Evolutionary conservation across 768 basidiomycete genomes (phyloP).

Genomic region (Rhizopogon rudus): DNA sequence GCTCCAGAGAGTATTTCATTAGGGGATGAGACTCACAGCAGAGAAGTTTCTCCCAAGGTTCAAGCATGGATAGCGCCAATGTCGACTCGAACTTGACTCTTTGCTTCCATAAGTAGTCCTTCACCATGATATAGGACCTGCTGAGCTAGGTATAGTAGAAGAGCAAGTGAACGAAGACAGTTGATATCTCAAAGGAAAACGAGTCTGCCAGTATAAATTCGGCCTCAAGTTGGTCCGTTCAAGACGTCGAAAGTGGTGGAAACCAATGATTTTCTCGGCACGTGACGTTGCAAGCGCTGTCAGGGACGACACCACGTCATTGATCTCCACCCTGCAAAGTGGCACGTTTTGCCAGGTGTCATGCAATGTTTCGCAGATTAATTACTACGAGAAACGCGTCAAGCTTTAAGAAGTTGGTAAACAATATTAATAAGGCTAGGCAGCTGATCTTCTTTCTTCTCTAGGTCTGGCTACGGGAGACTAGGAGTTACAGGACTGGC

Average conservation of each 20-base stretch:
- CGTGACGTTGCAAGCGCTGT: conserved; percentile 12
- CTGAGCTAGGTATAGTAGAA: not conserved
- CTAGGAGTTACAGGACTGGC: too few species aligned
- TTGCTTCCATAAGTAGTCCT: conserved; percentile 26
- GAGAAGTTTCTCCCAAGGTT: conserved; percentile 66
- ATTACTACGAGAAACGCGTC: too few species aligned
- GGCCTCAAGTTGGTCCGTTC: not conserved
- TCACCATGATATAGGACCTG: conserved; percentile 22
- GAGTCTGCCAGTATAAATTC: not conserved
- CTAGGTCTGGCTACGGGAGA: too few species aligned
- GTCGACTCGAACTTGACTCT: conserved; percentile 43
- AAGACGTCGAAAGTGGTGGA: conserved; percentile 1
- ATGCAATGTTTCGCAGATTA: too few species aligned
- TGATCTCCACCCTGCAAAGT: too few species aligned
- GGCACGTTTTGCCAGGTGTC: too few species aligned
- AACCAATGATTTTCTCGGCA: conserved; percentile 15
- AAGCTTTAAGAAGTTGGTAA: too few species aligned
- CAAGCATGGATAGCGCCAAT: conserved; percentile 56
- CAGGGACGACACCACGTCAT: not conserved
- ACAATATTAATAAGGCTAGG: too few species aligned
- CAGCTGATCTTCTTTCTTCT: too few species aligned
- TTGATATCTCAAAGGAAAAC: not conserved
- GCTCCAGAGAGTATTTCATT: not conserved
- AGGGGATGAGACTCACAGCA: conserved; percentile 39
- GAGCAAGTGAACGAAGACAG: not conserved